Evolutionary conservation across 805 yeast species (phyloP), one percentile per base, ranked within the genome.

Genomic region (Candida wancherniae): DNA sequence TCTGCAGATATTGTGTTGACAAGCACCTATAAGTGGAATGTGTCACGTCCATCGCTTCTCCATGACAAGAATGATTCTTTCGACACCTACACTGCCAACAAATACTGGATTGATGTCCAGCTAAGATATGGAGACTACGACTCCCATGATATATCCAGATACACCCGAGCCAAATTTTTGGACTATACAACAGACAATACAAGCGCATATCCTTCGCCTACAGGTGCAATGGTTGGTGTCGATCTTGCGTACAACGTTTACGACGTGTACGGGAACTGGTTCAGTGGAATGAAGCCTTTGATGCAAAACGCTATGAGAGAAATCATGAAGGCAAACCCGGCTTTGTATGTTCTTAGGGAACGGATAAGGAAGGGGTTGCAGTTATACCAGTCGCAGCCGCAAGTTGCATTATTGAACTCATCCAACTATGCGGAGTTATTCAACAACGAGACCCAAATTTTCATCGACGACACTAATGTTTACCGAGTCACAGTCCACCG

Each of bases 251-350:
- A 92, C 55, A 92, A 92, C 56, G 84, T 87, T 81, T 88, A 83
- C 53, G 97, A 87, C 57, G 88, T 95, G 0, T 92, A 86, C 57
- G 99, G 99, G 19, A 86, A 85, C 48, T 92, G 98, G 98, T 84
- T 92, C 62, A 90, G 94, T 3, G 97, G 97, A 1, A 61, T 90
- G 58, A 92, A 92, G 56, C 86, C 86, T 3, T 65, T 92, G 48
- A 67, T 92, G 64, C 94, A 84, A 50, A 85, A 80, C 49, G 94
- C 97, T 9, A 80, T 92, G 95, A 72, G 77, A 41, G 90, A 92
- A 21, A 84, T 92, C 26, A 84, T 88, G 95, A 87, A 85, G 50
- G 82, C 92, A 1, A 92, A 90, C 49, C 97, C 98, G 0, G 94
- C 97, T 0, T 57, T 92, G 23, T 83, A 79, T 53, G 97, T 90